Base-by-base conservation (phyloP, 805 yeast species). In the Hanseniaspora lachancei region DNA sequence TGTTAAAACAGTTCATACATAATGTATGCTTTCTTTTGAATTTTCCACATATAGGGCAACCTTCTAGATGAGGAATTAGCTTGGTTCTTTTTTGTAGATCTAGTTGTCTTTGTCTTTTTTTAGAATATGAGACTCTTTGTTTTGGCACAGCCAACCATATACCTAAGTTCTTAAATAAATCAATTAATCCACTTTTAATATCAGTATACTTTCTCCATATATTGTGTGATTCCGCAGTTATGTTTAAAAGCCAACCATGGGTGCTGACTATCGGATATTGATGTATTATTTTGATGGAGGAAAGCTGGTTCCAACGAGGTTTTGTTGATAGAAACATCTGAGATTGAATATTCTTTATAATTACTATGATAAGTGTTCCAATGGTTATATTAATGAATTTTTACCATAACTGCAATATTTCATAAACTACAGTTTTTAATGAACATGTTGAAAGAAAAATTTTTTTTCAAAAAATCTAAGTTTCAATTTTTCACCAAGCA, bases 31-130 rank as follows among this genome's bases (percentile, higher is more conserved):
- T 81, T 65, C 96, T 77, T 71, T 91, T 93, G 62, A 80, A 84
- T 59, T 86, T 84, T 46, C 98, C 98, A 72, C 98, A 91, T 0
- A 96, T 84, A 2, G 97, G 97, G 67, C 98, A 91, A 67, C 95
- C 79, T 59, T 84, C 87, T 64, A 93, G 73, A 66, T 86, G 83
- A 56, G 81, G 78, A 60, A 86, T 75, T 51, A 81, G 67, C 86
- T 80, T 61, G 86, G 73, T 62, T 89, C 93, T 68, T 88, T 91
- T 57, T 80, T 77, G 12, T 86, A 95, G 87, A 8, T 88, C 89
- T 61, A 86, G 79, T 62, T 84, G 80, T 71, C 89, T 81, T 66
- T 79, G 83, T 69, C 97, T 82, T 64, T 86, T 85, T 69, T 87
- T 86, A 72, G 80, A 80, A 67, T 88, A 87, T 8, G 97, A 88